These are phyloP conservation scores for Sugiyamaella grinbergsii DNA, from an alignment of 1,139 yeast genomes.

Conservation along the genomic window DNA sequence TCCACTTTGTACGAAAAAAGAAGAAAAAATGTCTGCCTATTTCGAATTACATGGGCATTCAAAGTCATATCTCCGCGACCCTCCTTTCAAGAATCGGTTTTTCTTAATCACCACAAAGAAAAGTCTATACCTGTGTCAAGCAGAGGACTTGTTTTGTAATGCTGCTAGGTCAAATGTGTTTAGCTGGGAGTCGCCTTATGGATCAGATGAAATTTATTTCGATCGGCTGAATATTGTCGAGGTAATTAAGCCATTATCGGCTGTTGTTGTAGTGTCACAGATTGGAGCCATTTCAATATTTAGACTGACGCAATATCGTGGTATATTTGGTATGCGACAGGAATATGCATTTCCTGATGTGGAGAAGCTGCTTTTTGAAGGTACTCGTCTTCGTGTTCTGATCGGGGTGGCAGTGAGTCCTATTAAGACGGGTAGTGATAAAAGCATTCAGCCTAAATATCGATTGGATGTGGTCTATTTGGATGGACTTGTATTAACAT, in stretches of 20 bases:
- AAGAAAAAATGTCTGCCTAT: conserved; percentile 21
- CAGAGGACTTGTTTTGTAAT: conserved; percentile 54
- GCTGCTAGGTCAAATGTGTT: conserved; percentile 54
- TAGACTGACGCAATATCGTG: conserved; percentile 58
- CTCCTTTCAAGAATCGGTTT: conserved; percentile 52
- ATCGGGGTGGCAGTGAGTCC: conserved; percentile 31
- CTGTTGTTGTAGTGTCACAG: conserved; percentile 58
- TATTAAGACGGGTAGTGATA: conserved; percentile 21
- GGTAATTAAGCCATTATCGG: conserved; percentile 57
- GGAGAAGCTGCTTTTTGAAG: conserved; percentile 27
- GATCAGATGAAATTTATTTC: conserved; percentile 47
- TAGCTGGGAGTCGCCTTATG: conserved; percentile 41
- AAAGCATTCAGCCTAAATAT: conserved; percentile 9
- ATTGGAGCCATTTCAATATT: conserved; percentile 60
- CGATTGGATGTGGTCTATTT: conserved; percentile 26
- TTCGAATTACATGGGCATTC: conserved; percentile 16
- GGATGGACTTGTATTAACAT: conserved; percentile 31
- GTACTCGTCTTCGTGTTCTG: conserved; percentile 26
- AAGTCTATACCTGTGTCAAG: conserved; percentile 47
- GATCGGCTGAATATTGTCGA: conserved; percentile 57
- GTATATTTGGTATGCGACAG: conserved; percentile 61
- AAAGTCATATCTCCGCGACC: conserved; percentile 42
- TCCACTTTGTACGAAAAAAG: conserved; percentile 25
- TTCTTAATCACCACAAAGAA: conserved; percentile 45
- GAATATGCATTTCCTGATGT: conserved; percentile 52